phyloP scores from a whole-genome alignment of 129 eudicot species.

The Saposhnikovia divaricata region DNA sequence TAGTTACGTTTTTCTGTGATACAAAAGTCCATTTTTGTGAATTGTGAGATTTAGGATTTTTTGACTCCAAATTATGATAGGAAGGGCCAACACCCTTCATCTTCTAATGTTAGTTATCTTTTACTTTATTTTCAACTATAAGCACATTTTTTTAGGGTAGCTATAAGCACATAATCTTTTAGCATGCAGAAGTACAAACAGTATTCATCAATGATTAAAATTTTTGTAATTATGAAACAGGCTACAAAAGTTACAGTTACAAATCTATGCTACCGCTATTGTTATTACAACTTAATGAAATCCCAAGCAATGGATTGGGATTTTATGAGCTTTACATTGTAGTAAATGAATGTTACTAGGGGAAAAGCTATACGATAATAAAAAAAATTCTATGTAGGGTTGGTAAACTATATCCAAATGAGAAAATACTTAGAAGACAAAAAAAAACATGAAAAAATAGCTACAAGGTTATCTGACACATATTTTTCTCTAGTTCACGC shows the following conservation, averaged over 20 bases:
- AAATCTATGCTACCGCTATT: not conserved
- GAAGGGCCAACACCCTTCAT: too few species aligned
- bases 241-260: not conserved
- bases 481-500: not conserved
- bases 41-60: too few species aligned
- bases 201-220: not conserved
- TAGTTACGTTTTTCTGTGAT: too few species aligned
- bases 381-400: not conserved
- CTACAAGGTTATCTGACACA: not conserved
- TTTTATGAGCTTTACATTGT: not conserved
- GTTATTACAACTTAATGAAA: not conserved
- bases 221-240: not conserved
- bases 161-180: not conserved
- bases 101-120: too few species aligned
- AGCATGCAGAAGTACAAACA: not conserved
- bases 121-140: too few species aligned
- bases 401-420: not conserved
- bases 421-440: not conserved
- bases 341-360: not conserved
- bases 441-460: not conserved
- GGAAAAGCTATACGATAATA: not conserved
- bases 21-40: too few species aligned
- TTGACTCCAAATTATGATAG: too few species aligned
- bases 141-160: too few species aligned
- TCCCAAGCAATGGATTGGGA: not conserved